Evolutionary conservation across 2,329 filamentous ascomycete species (phyloP).

Genomic region (Elsinoe perseae): DNA sequence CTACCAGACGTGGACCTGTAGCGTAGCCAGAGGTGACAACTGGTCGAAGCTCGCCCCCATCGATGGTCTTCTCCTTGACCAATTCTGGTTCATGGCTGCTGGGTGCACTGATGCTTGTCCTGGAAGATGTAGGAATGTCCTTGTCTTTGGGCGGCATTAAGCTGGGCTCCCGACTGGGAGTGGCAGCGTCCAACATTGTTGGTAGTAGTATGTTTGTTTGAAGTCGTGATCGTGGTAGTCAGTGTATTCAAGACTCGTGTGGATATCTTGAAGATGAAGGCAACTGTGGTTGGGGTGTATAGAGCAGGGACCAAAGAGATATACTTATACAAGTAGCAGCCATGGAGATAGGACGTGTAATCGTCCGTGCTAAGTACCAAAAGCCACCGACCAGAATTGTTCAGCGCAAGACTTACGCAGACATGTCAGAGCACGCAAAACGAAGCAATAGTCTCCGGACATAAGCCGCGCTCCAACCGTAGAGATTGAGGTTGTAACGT

Average conservation of each 20-base stretch:
- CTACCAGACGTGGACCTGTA: not conserved
- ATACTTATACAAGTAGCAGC: constrained; percentile 1
- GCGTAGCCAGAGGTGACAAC: constrained; percentile 13
- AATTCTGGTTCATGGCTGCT: not conserved
- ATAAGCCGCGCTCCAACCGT: not conserved
- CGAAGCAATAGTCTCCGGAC: constrained; percentile 1
- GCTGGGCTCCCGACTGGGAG: not conserved
- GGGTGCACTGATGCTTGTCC: not conserved
- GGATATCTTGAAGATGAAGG: not conserved
- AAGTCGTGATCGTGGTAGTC: not conserved
- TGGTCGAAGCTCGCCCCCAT: constrained; percentile 9
- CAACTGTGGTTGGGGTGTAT: not conserved
- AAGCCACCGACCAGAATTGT: not conserved
- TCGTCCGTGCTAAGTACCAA: not conserved
- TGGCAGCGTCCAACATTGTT: not conserved
- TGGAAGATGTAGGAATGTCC: not conserved
- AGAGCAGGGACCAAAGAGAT: not conserved
- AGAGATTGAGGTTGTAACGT: not conserved
- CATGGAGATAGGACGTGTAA: not conserved
- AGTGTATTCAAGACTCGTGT: not conserved
- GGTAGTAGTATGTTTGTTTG: not conserved
- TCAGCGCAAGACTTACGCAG: not conserved
- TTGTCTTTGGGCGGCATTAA: not conserved
- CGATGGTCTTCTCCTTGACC: not conserved
- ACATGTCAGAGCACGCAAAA: not conserved